phyloP scores from a whole-genome alignment of 208 protist species.

The Lotmaria passim region DNA sequence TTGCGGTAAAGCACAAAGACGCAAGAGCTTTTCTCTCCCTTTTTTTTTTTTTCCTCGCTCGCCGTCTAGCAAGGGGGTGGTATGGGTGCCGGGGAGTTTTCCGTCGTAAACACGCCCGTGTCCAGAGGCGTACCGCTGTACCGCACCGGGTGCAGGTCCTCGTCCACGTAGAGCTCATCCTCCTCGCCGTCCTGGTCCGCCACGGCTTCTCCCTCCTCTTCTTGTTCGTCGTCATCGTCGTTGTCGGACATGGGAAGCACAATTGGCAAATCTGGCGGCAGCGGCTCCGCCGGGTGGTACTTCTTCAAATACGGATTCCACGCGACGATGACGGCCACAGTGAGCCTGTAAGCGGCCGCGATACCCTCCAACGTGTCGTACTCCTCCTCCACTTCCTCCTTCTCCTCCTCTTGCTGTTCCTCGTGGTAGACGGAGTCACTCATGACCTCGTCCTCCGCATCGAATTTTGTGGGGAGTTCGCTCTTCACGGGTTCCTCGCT shows the following conservation, averaged over 20 bases:
- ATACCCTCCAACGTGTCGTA: constrained; percentile 80
- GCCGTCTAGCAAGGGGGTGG: constrained; percentile 5
- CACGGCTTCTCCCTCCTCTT: not conserved
- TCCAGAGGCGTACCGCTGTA: constrained; percentile 4
- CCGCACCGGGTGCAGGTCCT: not conserved
- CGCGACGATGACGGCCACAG: constrained; percentile 49
- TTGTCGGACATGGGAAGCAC: constrained; percentile 53
- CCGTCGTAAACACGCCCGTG: not conserved
- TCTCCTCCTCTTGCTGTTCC: constrained; percentile 16
- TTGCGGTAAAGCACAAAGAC: too few species aligned
- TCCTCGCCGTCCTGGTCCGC: constrained; percentile 3
- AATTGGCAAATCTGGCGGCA: constrained; percentile 77
- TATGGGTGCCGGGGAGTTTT: constrained; percentile 22
- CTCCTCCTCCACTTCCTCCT: constrained; percentile 38
- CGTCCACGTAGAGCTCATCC: not conserved
- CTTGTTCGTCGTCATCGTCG: constrained; percentile 21
- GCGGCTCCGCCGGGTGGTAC: constrained; percentile 59
- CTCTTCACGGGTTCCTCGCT: too few species aligned
- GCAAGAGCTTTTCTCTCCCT: too few species aligned
- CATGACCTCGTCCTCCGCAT: too few species aligned
- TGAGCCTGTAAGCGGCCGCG: constrained; percentile 49
- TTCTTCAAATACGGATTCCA: constrained; percentile 73
- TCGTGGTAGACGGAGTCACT: too few species aligned
- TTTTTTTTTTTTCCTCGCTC: too few species aligned
- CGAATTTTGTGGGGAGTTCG: too few species aligned